Evolutionary conservation across 2,329 filamentous ascomycete species (phyloP), one percentile per base, ranked within the genome.

Genomic region (Pseudogymnoascus sp.): DNA sequence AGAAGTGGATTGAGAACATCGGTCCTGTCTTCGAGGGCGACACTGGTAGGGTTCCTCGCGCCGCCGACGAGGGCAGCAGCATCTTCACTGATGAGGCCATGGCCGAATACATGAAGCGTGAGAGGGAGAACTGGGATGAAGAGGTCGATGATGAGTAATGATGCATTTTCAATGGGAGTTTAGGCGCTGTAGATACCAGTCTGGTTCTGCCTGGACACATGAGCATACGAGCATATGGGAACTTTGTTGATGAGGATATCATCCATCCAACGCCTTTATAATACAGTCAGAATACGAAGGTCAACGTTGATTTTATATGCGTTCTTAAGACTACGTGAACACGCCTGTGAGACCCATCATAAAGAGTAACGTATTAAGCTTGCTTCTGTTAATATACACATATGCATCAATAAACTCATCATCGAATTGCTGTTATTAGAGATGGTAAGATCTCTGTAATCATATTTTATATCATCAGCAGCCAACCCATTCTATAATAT

Each of bases 1-100:
- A 86, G 72, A 86, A 92, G 68, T 99, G 94, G 93, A 92, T 91
- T 67, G 89, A 91, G 67, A 92, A 86, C 40, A 95, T 99, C 68
- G 91, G 92, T 0, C 89, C 91, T 0, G 91, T 97, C 0, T 96
- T 99, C 70, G 91, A 92, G 69, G 88, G 62, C 14, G 65, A 85
- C 69, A 82, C 91, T 37, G 84, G 84, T 65, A 84, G 82, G 63
- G 87, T 97, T 44, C 91, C 92, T 14, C 78, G 86, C 1, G 76
- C 74, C 21, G 78, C 80, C 1, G 88, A 94, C 64, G 84, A 85
- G 0, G 79, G 77, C 61, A 87, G 82, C 70, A 82, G 80, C 35
- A 88, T 97, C 63, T 97, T 96, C 75, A 87, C 87, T 67, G 78
- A 85, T 2, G 82, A 81, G 4, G 79, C 83, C 64, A 92, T 97